Evolutionary conservation across 2,329 filamentous ascomycete genomes (phyloP).

Genomic region (Fusarium scirpi): DNA sequence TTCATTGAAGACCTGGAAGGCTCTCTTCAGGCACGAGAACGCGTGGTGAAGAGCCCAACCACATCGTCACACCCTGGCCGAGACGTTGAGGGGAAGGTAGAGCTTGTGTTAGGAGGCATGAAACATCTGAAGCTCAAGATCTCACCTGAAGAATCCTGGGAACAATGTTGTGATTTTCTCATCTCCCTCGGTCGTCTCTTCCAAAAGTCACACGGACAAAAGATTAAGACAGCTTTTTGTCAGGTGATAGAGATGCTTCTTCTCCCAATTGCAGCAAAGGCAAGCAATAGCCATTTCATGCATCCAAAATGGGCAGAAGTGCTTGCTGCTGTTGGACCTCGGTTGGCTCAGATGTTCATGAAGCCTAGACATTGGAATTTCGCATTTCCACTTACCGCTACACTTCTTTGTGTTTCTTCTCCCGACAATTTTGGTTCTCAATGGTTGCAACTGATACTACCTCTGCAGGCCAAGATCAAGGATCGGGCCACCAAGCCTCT

Average conservation of each 20-base stretch:
- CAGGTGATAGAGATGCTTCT: constrained; percentile 89
- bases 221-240: constrained; percentile 94
- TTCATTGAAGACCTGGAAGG: constrained; percentile 85
- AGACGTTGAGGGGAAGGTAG: constrained; percentile 83
- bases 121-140: constrained; percentile 85
- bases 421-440: constrained; percentile 85
- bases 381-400: constrained; percentile 88
- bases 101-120: constrained; percentile 91
- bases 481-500: constrained; percentile 82
- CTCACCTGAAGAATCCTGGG: constrained; percentile 80
- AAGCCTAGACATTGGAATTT: constrained; percentile 94
- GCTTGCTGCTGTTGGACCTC: constrained; percentile 79
- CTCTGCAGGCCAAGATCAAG: constrained; percentile 84
- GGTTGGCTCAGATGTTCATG: constrained; percentile 84
- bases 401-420: constrained; percentile 88
- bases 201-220: constrained; percentile 84
- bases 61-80: constrained; percentile 61
- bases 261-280: constrained; percentile 85
- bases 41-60: constrained; percentile 75
- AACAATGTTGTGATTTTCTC: constrained; percentile 90
- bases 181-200: constrained; percentile 85
- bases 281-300: constrained; percentile 79
- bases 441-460: constrained; percentile 85
- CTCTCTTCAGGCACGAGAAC: constrained; percentile 74
- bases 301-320: constrained; percentile 90